These are phyloP conservation scores for Coffea canephora DNA, from an alignment of 257 asterid genomes.

Conservation along the genomic window DNA sequence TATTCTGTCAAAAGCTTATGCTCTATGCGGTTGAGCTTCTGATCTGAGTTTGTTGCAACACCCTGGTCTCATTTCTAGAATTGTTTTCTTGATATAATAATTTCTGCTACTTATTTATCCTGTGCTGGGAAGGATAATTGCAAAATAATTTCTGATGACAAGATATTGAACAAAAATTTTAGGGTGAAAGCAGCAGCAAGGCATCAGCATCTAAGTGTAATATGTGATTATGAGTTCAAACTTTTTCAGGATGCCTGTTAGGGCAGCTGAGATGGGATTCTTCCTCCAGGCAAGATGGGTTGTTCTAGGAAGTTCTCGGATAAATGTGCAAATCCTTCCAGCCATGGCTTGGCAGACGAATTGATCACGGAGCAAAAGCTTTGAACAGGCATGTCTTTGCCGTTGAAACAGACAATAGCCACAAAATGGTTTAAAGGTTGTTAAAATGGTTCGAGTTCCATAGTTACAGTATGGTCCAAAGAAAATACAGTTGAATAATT, in stretches of 20 bases:
- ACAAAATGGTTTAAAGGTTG: background rate
- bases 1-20: constrained; percentile 24
- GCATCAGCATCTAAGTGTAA: background rate
- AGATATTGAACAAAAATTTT: background rate
- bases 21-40: constrained; percentile 25
- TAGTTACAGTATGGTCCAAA: background rate
- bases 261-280: background rate
- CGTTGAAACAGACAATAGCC: background rate
- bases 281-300: background rate
- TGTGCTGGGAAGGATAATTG: background rate
- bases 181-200: background rate
- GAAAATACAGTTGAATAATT: background rate
- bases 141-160: background rate
- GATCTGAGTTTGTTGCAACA: constrained; percentile 5
- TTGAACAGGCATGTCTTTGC: background rate
- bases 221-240: background rate
- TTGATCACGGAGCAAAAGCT: background rate
- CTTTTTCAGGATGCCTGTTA: background rate
- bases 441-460: background rate
- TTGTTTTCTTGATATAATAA: background rate
- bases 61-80: background rate
- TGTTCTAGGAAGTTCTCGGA: background rate
- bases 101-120: background rate
- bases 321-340: background rate
- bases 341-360: background rate